Conservation (phyloP, 2,329 filamentous ascomycete species). For the Apiospora koreana region DNA sequence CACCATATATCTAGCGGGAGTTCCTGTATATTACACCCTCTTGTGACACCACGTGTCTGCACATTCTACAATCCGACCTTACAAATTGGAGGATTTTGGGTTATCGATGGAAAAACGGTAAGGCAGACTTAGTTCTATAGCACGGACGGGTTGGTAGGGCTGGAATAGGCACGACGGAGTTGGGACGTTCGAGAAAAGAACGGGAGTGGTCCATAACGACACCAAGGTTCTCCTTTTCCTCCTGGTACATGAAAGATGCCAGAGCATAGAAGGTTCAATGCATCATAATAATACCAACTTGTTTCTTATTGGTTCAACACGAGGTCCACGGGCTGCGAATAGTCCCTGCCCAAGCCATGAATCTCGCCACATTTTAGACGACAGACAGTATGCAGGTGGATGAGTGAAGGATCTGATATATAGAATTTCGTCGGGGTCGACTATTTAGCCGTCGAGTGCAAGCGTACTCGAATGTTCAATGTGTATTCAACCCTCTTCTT, state of each 20-base stretch:
- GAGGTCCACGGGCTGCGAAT: neutral
- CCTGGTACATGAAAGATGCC: neutral
- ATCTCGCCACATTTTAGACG: neutral
- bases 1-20: constrained; percentile 11
- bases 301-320: neutral
- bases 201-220: neutral
- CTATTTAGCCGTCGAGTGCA: neutral
- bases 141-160: constrained; percentile 7
- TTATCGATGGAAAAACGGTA: constrained; percentile 8
- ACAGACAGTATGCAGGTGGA: neutral
- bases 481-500: neutral
- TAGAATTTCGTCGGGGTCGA: neutral
- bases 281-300: constrained; percentile 4
- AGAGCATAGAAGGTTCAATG: constrained; percentile 1
- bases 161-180: neutral
- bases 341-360: neutral
- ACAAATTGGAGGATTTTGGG: neutral
- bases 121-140: constrained; percentile 9
- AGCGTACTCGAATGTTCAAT: neutral
- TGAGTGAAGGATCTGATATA: neutral
- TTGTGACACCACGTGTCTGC: constrained; percentile 7
- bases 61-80: constrained; percentile 7
- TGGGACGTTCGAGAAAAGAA: neutral
- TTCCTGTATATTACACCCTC: constrained; percentile 13
- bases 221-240: neutral